phyloP scores from a whole-genome alignment of 164 flowering plant species.

The Dillenia turbinata region DNA sequence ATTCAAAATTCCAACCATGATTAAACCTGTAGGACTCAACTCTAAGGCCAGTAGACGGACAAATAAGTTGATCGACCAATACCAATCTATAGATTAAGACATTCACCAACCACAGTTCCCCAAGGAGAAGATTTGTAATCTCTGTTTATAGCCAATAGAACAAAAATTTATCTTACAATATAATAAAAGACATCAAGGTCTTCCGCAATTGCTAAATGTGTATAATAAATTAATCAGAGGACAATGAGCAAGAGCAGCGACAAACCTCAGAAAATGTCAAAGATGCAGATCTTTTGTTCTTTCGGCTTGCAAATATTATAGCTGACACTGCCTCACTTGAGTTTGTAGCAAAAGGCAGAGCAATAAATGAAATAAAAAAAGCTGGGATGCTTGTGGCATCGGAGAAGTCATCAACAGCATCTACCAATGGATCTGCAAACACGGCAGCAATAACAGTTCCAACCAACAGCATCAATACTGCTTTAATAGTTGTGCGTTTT shows the following conservation, averaged over 20 bases:
- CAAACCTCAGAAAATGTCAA: slow-evolving; percentile 88
- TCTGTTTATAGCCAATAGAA: too few species aligned
- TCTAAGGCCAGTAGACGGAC: too few species aligned
- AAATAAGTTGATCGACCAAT: too few species aligned
- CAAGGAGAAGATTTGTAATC: too few species aligned
- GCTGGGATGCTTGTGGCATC: slow-evolving; percentile 76
- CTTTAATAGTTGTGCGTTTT: slow-evolving; percentile 41
- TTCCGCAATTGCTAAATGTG: too few species aligned
- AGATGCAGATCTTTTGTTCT: slow-evolving; percentile 66
- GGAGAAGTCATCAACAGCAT: slow-evolving; percentile 78
- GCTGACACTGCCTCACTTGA: slow-evolving; percentile 91
- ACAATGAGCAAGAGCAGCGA: background rate
- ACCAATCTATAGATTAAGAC: too few species aligned
- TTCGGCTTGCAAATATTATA: slow-evolving; percentile 67
- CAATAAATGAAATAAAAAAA: slow-evolving; percentile 88
- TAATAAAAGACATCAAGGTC: too few species aligned
- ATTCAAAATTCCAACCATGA: too few species aligned
- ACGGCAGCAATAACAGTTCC: slow-evolving; percentile 74
- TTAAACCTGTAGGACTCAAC: too few species aligned
- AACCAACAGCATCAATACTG: slow-evolving; percentile 48
- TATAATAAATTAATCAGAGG: too few species aligned
- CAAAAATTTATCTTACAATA: too few species aligned
- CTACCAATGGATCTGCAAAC: slow-evolving; percentile 89
- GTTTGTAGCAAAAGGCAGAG: slow-evolving; percentile 83
- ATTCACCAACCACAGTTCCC: too few species aligned